Evolutionary conservation across 495 filamentous ascomycete species (phyloP), one percentile per base, ranked within the genome.

Genomic region (Aspergillus conjunctus): DNA sequence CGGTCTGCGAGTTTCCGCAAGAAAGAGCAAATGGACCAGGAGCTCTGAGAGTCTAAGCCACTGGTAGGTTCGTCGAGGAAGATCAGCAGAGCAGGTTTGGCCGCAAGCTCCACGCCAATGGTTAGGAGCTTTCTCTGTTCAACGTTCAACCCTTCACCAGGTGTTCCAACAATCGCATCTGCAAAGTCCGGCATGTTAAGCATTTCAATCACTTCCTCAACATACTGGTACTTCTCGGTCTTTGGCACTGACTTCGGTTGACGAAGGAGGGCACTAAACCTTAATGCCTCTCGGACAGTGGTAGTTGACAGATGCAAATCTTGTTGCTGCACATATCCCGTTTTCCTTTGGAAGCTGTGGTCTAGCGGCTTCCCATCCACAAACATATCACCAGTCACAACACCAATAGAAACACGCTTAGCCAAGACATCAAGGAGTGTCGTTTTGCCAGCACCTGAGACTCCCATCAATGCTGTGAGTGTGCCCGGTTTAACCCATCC

Each of bases 51-150:
- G 72, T 96, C 91, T 12, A 96, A 74, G 64, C 91, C 91, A 54
- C 89, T 92, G 4, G 91, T 94, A 15, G 93, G 93, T 65, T 97
- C 93, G 68, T 97, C 93, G n/a, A 97, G 85, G 76, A 96, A 97
- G 7, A 97, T 85, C 0, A 96, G 77, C n/a, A 97, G 80, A 20
- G 87, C 87, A 33, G 93, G 93, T 74, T 92, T 96, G 12, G 93
- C 92, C 44, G 90, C 92, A 17, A 97, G 82, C 68, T 97, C 93
- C 51, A 96, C 91, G 66, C 91, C 92, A 65, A 97, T 95, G 8
- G 92, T 96, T 17, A 96, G 73, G 15, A 91, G 82, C 71, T 96
- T 97, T 5, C 92, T 78, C 73, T 96, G 93, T 67, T 97, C 93
- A 37, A 97, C 92, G 66, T 96, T 96, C 55, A 98, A 79, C 65